phyloP scores from a whole-genome alignment of 768 basidiomycete genomes.

The Hygrophorus pudorinus region DNA sequence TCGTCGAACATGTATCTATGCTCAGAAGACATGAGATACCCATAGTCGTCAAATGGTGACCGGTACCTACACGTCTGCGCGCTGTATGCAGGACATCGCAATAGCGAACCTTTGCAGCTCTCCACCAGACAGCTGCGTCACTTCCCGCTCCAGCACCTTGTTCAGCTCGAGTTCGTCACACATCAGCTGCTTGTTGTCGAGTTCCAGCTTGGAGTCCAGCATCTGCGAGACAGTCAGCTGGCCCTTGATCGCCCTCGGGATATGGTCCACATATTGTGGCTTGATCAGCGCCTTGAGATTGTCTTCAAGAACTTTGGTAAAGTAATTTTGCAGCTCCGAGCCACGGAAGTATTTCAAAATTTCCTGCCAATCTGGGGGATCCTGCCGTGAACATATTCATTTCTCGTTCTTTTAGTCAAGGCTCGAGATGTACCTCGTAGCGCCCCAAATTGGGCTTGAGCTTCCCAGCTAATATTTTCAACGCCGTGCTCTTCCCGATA shows the following conservation, averaged over 20 bases:
- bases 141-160: constrained; percentile 77
- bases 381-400: constrained; percentile 31
- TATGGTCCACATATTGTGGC: constrained; percentile 99
- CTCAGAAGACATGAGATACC: constrained; percentile 1
- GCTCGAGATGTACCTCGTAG: constrained; percentile 64
- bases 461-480: constrained; percentile 95
- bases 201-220: constrained; percentile 86
- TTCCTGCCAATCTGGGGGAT: constrained; percentile 98
- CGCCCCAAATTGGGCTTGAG: constrained; percentile 95
- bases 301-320: constrained; percentile 98
- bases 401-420: neutral
- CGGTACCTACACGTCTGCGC: constrained; percentile 79
- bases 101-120: constrained; percentile 98
- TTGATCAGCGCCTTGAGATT: constrained; percentile 98
- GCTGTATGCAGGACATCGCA: constrained; percentile 93
- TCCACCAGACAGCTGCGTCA: constrained; percentile 85
- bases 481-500: constrained; percentile 97
- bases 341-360: constrained; percentile 98
- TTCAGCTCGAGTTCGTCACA: constrained; percentile 82
- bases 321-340: constrained; percentile 98
- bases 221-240: constrained; percentile 78
- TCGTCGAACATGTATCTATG: constrained; percentile 97
- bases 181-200: constrained; percentile 80
- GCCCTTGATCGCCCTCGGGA: constrained; percentile 92
- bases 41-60: neutral